phyloP scores from a whole-genome alignment of 2,329 filamentous ascomycete species.

The Pseudocercospora ulei region DNA sequence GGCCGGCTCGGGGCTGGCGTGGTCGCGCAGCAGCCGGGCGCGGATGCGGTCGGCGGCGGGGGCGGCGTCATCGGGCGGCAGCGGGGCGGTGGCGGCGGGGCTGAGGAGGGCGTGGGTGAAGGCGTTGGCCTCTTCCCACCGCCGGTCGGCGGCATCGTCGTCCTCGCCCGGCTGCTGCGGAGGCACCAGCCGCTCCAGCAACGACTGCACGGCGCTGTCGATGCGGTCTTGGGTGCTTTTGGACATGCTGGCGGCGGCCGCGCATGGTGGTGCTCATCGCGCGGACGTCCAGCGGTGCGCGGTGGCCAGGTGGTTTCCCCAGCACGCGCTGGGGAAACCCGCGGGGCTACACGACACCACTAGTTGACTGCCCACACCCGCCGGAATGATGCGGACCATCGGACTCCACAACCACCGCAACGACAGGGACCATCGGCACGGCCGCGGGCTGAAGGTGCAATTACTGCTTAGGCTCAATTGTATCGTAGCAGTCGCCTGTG shows the following conservation, averaged over 20 bases:
- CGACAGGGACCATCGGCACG: too few species aligned
- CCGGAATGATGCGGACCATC: too few species aligned
- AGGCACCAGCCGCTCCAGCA: slow-evolving; percentile 66
- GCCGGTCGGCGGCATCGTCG: slow-evolving; percentile 57
- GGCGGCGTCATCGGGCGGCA: slow-evolving; percentile 59
- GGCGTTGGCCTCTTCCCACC: slow-evolving; percentile 54
- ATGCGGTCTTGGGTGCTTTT: slow-evolving; percentile 48
- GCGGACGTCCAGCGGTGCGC: too few species aligned
- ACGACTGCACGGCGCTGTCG: slow-evolving; percentile 65
- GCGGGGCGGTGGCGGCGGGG: slow-evolving; percentile 44
- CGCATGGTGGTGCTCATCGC: too few species aligned
- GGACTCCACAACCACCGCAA: too few species aligned
- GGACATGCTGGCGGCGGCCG: slow-evolving; percentile 8
- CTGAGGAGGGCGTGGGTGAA: slow-evolving; percentile 43
- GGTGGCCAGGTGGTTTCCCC: too few species aligned
- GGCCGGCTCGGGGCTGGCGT: slow-evolving; percentile 62
- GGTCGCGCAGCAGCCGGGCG: slow-evolving; percentile 69
- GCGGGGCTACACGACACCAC: too few species aligned
- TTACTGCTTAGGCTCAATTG: slow-evolving; percentile 4
- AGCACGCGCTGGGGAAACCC: too few species aligned
- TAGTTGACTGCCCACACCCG: too few species aligned
- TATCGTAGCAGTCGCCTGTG: slow-evolving; percentile 6
- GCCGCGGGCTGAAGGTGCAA: too few species aligned
- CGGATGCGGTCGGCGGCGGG: slow-evolving; percentile 91
- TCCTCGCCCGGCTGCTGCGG: slow-evolving; percentile 52